These are phyloP conservation scores for Xerocomellus chrysenteron DNA, from an alignment of 768 basidiomycete genomes.

Conservation along the genomic window DNA sequence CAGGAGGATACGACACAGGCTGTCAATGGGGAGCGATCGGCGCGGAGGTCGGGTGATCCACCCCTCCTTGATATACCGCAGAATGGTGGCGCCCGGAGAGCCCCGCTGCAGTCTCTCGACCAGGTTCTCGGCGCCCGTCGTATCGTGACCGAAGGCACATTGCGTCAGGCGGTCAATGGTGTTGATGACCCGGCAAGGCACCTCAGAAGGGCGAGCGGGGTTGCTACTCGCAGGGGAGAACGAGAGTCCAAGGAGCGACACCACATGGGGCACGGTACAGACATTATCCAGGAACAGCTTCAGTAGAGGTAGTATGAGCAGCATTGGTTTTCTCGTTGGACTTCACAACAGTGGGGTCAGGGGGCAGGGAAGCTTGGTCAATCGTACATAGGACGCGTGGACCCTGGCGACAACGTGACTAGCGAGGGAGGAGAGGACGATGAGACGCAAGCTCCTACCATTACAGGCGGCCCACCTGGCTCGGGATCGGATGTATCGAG, in stretches of 20 bases:
- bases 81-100: conserved; percentile 21
- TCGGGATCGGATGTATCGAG: conserved; percentile 19
- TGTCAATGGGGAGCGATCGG: conserved; percentile 17
- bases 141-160: conserved; percentile 15
- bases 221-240: conserved; percentile 12
- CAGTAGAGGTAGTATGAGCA: conserved; percentile 25
- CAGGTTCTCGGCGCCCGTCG: conserved; percentile 21
- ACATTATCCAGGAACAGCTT: conserved; percentile 21
- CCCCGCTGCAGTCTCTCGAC: conserved; percentile 12
- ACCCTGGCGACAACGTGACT: conserved; percentile 6
- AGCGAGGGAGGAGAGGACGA: conserved; percentile 14
- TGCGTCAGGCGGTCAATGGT: conserved; percentile 8
- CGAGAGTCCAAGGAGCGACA: conserved; percentile 34
- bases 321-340: conserved; percentile 31
- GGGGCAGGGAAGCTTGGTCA: conserved; percentile 24
- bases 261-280: conserved; percentile 37
- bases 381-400: conserved; percentile 19
- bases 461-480: conserved; percentile 21
- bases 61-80: conserved; percentile 9
- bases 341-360: conserved; percentile 31
- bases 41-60: conserved; percentile 17
- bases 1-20: conserved; percentile 27
- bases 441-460: conserved; percentile 18
- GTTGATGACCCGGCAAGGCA: conserved; percentile 1
- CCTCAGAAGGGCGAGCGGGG: conserved; percentile 8